Evolutionary conservation across 2,329 filamentous ascomycete genomes (phyloP).

Genomic region (Fusarium gaditjirri): DNA sequence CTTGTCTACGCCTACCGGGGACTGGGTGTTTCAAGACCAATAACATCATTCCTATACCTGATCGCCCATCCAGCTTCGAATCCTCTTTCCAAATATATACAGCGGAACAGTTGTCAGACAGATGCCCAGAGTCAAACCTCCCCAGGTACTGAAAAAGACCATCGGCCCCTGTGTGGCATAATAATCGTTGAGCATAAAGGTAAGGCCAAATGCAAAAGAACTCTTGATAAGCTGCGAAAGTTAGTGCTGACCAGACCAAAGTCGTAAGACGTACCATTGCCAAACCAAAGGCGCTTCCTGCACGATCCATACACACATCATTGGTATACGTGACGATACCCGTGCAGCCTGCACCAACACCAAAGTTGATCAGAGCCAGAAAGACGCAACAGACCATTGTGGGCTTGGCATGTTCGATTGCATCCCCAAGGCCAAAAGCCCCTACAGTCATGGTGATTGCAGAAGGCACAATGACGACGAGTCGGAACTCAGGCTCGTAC

Average conservation of each 20-base stretch:
- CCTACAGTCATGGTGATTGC: background rate
- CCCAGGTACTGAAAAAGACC: constrained; percentile 4
- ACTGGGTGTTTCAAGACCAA: background rate
- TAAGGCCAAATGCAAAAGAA: background rate
- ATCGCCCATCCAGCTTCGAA: background rate
- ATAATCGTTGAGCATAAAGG: constrained; percentile 3
- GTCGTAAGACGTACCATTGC: background rate
- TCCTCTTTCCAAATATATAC: background rate
- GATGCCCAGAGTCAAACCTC: background rate
- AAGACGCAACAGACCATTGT: background rate
- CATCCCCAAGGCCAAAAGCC: background rate
- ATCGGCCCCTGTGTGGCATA: background rate
- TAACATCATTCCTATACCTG: no score
- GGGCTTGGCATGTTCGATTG: background rate
- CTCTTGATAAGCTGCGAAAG: background rate
- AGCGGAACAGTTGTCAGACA: background rate
- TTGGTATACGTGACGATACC: constrained; percentile 4
- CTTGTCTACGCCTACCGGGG: background rate
- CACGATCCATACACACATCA: background rate
- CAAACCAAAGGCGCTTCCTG: background rate
- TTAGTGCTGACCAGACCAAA: background rate
- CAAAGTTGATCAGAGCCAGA: constrained; percentile 1
- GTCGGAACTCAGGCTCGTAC: constrained; percentile 2
- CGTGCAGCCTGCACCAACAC: background rate
- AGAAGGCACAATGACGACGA: background rate